Percentiles rank a stretch among this genome's conserved stretches.
These are phyloP conservation scores for Thielaviopsis ethacetica DNA, from an alignment of 2,329 filamentous ascomycete genomes.

Conservation along the genomic window DNA sequence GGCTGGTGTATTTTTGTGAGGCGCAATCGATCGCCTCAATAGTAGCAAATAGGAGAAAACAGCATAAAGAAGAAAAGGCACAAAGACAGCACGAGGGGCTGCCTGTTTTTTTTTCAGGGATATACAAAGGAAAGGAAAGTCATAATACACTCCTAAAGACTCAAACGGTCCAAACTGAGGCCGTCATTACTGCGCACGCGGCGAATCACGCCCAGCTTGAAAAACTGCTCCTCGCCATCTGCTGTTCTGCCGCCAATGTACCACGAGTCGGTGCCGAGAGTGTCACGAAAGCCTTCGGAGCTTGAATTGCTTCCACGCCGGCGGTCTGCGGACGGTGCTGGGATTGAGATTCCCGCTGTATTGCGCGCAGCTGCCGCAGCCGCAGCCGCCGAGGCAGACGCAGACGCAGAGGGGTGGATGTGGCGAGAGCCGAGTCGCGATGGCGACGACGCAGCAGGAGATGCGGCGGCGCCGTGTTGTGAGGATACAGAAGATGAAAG, in stretches of 20 bases:
- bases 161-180: constrained; percentile 58
- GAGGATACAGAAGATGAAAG: constrained; percentile 12
- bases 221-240: constrained; percentile 63
- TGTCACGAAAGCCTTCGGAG: constrained; percentile 60
- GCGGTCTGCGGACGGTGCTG: constrained; percentile 17
- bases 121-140: not conserved
- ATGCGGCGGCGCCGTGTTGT: constrained; percentile 14
- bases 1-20: too few relatives aligned
- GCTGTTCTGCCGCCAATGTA: constrained; percentile 67
- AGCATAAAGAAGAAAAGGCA: not conserved
- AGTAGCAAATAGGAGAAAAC: not conserved
- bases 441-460: constrained; percentile 4
- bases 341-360: constrained; percentile 24
- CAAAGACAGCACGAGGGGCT: not conserved
- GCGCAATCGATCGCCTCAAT: not conserved
- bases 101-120: not conserved
- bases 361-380: constrained; percentile 15
- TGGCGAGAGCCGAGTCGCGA: not conserved
- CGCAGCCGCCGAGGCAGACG: constrained; percentile 17
- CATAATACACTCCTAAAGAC: constrained; percentile 34
- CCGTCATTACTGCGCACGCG: constrained; percentile 58
- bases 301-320: constrained; percentile 60
- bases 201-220: constrained; percentile 62
- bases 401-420: constrained; percentile 11
- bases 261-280: constrained; percentile 59